Conservation (phyloP, 495 filamentous ascomycete genomes). For the Penicillium simplicissimum region DNA sequence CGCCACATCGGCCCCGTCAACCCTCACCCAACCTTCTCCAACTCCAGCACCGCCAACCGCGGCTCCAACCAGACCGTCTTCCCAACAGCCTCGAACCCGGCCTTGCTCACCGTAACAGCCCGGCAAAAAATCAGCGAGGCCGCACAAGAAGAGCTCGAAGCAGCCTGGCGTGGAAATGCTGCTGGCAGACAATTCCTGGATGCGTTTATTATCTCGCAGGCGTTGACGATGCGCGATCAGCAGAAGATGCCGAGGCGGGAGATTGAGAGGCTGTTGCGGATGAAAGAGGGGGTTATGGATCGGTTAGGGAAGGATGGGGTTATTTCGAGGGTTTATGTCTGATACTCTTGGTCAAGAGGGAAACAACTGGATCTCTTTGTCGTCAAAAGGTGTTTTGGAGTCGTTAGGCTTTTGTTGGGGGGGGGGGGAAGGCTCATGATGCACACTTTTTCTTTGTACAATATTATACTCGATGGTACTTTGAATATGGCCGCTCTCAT, state of each 20-base stretch:
- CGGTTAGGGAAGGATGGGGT: conserved; percentile 55
- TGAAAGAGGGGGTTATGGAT: conserved; percentile 58
- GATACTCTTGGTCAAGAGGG: not conserved
- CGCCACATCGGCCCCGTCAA: conserved; percentile 64
- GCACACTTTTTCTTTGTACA: not conserved
- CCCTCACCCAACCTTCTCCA: conserved; percentile 58
- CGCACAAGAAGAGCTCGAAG: conserved; percentile 53
- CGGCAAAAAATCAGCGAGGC: conserved; percentile 44
- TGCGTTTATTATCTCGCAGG: conserved; percentile 59
- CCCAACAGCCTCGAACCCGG: conserved; percentile 53
- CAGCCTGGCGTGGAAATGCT: conserved; percentile 45
- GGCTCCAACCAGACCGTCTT: conserved; percentile 40
- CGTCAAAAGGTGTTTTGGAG: not conserved
- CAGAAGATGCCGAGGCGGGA: conserved; percentile 47
- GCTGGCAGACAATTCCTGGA: conserved; percentile 58
- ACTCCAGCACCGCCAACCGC: conserved; percentile 45
- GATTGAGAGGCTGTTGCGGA: conserved; percentile 60
- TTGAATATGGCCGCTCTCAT: not conserved
- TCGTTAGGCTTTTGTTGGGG: not conserved
- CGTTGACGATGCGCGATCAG: conserved; percentile 60
- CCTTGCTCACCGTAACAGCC: conserved; percentile 49
- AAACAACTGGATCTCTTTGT: not conserved
- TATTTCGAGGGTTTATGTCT: conserved; percentile 38
- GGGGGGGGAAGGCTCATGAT: not conserved
- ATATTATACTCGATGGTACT: not conserved